Conservation (phyloP, 1,139 yeast genomes). For the Yamadazyma sp. region DNA sequence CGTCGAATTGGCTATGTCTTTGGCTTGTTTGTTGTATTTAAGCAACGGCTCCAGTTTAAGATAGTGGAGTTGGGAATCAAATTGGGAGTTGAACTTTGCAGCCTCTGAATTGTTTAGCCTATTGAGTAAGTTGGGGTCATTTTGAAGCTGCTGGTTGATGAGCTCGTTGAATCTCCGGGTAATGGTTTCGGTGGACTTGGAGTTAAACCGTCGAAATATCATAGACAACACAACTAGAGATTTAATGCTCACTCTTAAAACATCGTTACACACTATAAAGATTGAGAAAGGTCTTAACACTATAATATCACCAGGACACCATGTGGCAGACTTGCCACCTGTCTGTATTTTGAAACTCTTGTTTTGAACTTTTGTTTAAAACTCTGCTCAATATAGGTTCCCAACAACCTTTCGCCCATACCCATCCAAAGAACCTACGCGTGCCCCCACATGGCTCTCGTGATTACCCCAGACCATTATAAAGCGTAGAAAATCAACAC, state of each 20-base stretch:
- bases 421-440: too few relatives aligned
- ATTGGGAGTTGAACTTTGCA: constrained; percentile 15
- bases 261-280: not conserved
- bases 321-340: too few relatives aligned
- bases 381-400: too few relatives aligned
- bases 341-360: too few relatives aligned
- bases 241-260: not conserved
- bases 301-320: too few relatives aligned
- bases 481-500: constrained; percentile 41
- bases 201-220: constrained; percentile 6
- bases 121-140: constrained; percentile 20
- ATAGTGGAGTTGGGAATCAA: constrained; percentile 23
- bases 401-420: too few relatives aligned
- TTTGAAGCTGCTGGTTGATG: constrained; percentile 25
- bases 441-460: too few relatives aligned
- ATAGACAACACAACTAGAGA: not conserved
- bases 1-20: constrained; percentile 40
- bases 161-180: constrained; percentile 16
- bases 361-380: too few relatives aligned
- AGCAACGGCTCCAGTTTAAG: constrained; percentile 30
- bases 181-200: constrained; percentile 6
- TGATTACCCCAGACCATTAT: constrained; percentile 9
- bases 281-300: not conserved
- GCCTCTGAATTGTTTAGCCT: constrained; percentile 11
- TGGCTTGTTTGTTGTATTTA: constrained; percentile 43